Base-by-base conservation (phyloP, 129 eudicot species). In the Ambrosia trifida region DNA sequence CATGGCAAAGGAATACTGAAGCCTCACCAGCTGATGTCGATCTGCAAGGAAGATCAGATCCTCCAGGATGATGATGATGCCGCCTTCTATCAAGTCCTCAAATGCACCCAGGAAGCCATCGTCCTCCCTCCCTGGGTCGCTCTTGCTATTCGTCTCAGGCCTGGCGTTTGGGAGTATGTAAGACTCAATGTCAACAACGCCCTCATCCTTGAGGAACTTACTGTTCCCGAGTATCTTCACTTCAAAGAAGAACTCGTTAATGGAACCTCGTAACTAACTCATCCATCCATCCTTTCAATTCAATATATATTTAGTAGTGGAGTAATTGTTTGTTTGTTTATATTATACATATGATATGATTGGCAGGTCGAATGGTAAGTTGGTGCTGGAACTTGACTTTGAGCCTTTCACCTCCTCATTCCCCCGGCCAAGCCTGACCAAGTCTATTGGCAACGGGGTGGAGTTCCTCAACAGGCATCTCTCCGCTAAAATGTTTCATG, bases 401-500 rank as follows among this genome's bases (percentile, higher is more conserved):
- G 93, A 84, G 51, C 99, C 99, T 0, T 95, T 89, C 72, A 95
- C 91, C 0, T 85, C 96, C 0, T 90, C 97, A 24, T 83, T 89
- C 70, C 97, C 97, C 13, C 80, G 80, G 9, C 99, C 99, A 13
- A 89, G 96, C 7, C 91, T 90, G 30, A 90, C 99, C 62, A 95
- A 90, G 63, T 95, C 94, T 11, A 95, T 95, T 38, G 99, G 99
- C 3, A 95, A 95, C 41, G 99, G 99, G 32, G 97, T 95, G 33
- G 96, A 95, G 86, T 90, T 95, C 67, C 99, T 95, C 72, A 90
- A 90, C 81, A 69, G 99, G 66, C 96, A 95, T 52, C 96, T 95
- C 57, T 95, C 99, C 41, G 97, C 99, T 7, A 90, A 95, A 58
- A 90, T 95, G 99, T 95, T 95, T 60, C 99, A 90, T 68, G 94